Percentiles rank a stretch among this genome's conserved stretches.
Evolutionary conservation across 225 moss, liverwort and hornwort species (phyloP).

Genomic region (Marchantia polymorpha): DNA sequence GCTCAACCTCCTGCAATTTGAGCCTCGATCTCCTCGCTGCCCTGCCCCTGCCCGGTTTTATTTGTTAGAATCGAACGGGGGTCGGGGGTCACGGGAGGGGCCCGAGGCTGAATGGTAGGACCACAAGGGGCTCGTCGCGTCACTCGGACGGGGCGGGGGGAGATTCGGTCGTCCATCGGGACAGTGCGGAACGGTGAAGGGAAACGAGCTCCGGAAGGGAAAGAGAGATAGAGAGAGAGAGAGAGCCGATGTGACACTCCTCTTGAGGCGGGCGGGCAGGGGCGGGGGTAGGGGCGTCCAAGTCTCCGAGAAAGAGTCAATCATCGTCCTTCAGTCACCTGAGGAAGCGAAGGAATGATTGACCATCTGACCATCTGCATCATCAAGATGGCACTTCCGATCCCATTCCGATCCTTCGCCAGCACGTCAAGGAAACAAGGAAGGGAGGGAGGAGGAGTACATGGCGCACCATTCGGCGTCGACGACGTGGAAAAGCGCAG

Average conservation of each 20-base stretch:
- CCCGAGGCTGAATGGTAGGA: too few species aligned
- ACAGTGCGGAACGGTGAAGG: too few species aligned
- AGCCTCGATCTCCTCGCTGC: too few species aligned
- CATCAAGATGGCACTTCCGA: background rate
- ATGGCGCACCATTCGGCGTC: background rate
- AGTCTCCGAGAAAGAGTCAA: background rate
- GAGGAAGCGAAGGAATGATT: background rate
- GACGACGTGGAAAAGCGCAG: background rate
- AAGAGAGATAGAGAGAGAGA: background rate
- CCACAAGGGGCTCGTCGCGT: too few species aligned
- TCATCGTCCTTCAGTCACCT: background rate
- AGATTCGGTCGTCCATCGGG: too few species aligned
- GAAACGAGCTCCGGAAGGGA: background rate
- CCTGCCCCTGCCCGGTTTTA: too few species aligned
- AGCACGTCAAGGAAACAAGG: background rate
- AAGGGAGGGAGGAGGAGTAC: background rate
- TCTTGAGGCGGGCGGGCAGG: background rate
- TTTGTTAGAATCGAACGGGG: too few species aligned
- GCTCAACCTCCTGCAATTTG: too few species aligned
- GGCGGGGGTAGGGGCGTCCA: background rate
- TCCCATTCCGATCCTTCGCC: background rate
- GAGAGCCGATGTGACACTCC: background rate
- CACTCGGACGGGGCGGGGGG: too few species aligned
- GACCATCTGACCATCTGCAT: background rate
- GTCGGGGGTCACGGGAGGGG: too few species aligned